Base-by-base conservation (phyloP, 2,329 filamentous ascomycete genomes). In the Neonectria magnoliae region DNA sequence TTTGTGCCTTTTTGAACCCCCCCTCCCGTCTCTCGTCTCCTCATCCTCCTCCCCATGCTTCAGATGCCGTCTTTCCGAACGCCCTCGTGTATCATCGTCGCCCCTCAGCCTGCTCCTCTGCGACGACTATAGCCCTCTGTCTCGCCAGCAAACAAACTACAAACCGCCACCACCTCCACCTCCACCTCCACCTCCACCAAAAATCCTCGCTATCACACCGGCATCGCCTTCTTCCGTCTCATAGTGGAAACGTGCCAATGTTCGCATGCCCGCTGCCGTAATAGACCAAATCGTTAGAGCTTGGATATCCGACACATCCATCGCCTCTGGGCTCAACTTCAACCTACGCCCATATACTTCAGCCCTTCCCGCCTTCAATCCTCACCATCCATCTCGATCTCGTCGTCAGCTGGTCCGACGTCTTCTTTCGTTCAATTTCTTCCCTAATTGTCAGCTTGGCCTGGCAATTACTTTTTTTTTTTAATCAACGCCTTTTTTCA, bases 401-500 rank as follows among this genome's bases (percentile, higher is more conserved):
- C 31, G 55, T 59, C 56, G 64, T 63, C 55, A 60, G 59, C 64
- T 60, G 59, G 64, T 44, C 60, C n/a, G 64, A 66, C 60, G 53
- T 45, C 62, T 29, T 56, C 47, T 36, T 56, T 59, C 47, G 68
- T 70, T 67, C 67, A 70, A 53, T 60, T 64, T 67, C 59, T 59
- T 55, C 50, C 3, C 10, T 36, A 10, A 47, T 65, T 57, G 51
- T 61, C 68, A 76, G 65, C 70, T 73, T 33, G 33, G 76, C 71
- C 81, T 20, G 22, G 13, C 6, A 33, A 16, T 78, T 81, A 85
- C 81, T 81, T 25, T 81, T 84, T 85, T 81, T 25, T 81, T 84
- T 85, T 79, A 81, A 78, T 81, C 82, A 48, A 27, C 44, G 22
- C 81, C 67, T 67, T 29, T 42, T 50, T 5, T 25, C 25, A 25